These are phyloP conservation scores for Rhodofomes roseus DNA, from an alignment of 1,284 basidiomycete genomes.

Conservation along the genomic window DNA sequence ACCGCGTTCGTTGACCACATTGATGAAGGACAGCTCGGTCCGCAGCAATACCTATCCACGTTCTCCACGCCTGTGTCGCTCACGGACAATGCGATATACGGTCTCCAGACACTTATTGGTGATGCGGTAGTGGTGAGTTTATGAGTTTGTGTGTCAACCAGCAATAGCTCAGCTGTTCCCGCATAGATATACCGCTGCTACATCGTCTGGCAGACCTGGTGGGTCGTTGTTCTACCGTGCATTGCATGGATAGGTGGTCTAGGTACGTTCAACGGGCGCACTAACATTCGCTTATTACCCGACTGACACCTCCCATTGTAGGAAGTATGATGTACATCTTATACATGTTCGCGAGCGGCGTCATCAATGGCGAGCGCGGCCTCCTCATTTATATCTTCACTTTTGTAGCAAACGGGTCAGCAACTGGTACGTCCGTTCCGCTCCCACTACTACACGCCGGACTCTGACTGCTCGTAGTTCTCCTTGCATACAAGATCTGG, in stretches of 20 bases:
- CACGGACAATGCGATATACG: neutral
- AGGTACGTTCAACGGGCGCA: neutral
- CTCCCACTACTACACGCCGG: neutral
- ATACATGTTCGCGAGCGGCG: neutral
- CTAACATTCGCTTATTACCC: neutral
- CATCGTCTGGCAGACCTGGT: slow-evolving; percentile 2
- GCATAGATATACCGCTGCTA: slow-evolving; percentile 5
- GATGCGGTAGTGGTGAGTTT: slow-evolving; percentile 5
- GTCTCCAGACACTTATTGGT: slow-evolving; percentile 3
- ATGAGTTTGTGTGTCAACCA: neutral
- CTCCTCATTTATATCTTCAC: slow-evolving; percentile 6
- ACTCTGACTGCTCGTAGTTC: neutral
- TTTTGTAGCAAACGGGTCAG: slow-evolving; percentile 2
- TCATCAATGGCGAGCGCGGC: slow-evolving; percentile 1
- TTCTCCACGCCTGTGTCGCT: neutral
- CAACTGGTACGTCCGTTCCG: neutral
- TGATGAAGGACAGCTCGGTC: slow-evolving; percentile 1
- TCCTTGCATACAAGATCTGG: slow-evolving; percentile 2
- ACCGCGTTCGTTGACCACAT: slow-evolving; percentile 5
- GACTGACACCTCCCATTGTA: neutral
- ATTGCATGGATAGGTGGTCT: slow-evolving; percentile 3
- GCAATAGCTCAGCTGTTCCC: neutral
- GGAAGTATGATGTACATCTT: slow-evolving; percentile 5
- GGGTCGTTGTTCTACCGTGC: slow-evolving; percentile 1
- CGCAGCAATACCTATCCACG: neutral